Evolutionary conservation across 768 basidiomycete species (phyloP), one percentile per base, ranked within the genome.

Genomic region (Suillus variegatus): DNA sequence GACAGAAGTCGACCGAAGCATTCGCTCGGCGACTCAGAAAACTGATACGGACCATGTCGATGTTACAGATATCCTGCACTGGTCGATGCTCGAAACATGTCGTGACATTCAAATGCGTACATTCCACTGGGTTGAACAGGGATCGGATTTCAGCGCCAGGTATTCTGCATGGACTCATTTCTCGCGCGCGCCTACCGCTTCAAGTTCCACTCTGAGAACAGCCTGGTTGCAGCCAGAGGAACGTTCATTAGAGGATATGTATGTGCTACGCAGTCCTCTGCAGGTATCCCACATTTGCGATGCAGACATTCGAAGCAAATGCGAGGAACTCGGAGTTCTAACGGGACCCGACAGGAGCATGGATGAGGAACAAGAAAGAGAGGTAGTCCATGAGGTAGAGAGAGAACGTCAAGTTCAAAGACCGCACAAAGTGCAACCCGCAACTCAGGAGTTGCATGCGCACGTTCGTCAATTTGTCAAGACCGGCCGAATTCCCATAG

Each of bases 361-460:
- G 70, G 79, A 79, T 36, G 83, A 85, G 67, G 85, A 85, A 65
- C 84, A 85, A 65, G 85, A 86, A 62, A 73, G 84, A 25, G 83
- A 86, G 64, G 72, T 86, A 14, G 67, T 70, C 5, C 81, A 82
- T 22, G 84, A 86, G 68, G 72, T 77, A 6, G 82, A 84, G 67
- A 71, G 68, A 7, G 83, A 85, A 64, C 72, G 70, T 12, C 74
- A 83, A 62, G 65, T 79, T 1, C 72, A 82, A 67, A 74, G 81
- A 6, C 79, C 82, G 6, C 68, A 74, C 1, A 71, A 52, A 36
- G 74, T 74, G 9, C 8, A 56, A 14, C 67, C 76, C 12, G 69
- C 69, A 5, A 12, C 1, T 2, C 78, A 79, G 64, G 54, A 57
- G 1, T 25, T 79, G 47, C 65, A 73, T 43, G 13, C 13, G 4